Evolutionary conservation across 2,329 filamentous ascomycete species (phyloP), one percentile per base, ranked within the genome.

Genomic region (Ceratocystis lukuohia): DNA sequence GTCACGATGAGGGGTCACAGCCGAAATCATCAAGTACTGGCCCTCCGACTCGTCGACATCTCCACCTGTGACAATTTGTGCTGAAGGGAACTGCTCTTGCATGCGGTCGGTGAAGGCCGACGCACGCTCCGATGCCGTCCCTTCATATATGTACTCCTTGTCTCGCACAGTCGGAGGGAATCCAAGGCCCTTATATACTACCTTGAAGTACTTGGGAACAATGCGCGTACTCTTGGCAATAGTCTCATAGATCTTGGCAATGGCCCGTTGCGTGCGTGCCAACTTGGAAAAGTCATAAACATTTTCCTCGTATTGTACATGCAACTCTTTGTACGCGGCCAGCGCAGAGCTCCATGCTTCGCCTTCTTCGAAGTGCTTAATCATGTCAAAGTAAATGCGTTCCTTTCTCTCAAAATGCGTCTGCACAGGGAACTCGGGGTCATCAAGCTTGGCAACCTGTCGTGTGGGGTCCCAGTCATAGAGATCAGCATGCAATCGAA

Each of bases 301-400:
- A 68, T 91, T 96, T 70, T 82, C 84, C 77, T 96, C 91, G 73
- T 97, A 99, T 75, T 97, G 91, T n/a, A 80, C 77, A 61, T 92
- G 89, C 64, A 99, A 84, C 75, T 99, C 93, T 73, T 89, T 88
- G 76, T 99, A 97, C 2, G 90, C 90, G 5, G 85, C 82, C 53
- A 99, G 78, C 0, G 92, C 93, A 74, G 89, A 89, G 71, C 89
- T 88, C 93, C 93, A 97, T 0, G 91, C 91, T 73, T 91, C 88
- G n/a, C 91, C 92, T 68, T 95, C 91, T 73, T 97, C 93, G 70
- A 94, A 96, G 73, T 93, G 82, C 74, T 92, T 91, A 74, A 97
- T 96, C 82, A 97, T 96, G 70, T 91, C 84, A 72, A 96, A 95
- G 76, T 95, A 96, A 62, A 97, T 82, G 46, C 85, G 82, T 75